These are phyloP conservation scores for Cyanidioschyzon merolae DNA, from an alignment of 23 red algal species.

Conservation along the genomic window DNA sequence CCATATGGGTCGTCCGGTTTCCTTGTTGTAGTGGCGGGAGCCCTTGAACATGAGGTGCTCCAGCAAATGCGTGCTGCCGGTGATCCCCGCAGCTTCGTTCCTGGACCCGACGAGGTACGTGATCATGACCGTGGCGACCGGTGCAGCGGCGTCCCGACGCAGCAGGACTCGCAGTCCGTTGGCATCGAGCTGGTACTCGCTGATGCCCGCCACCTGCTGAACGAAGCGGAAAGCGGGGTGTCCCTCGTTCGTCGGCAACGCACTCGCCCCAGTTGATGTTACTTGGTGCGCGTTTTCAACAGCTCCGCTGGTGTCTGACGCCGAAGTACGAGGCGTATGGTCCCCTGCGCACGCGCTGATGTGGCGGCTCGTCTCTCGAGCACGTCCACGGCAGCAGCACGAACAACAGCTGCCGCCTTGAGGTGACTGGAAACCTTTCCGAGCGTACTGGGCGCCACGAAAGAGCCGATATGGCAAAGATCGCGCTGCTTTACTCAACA, in stretches of 20 bases:
- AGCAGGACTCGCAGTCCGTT: slow-evolving; percentile 25
- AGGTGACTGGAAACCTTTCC: no score
- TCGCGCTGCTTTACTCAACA: not conserved
- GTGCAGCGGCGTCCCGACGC: not conserved
- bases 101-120: slow-evolving; percentile 25
- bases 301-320: no score
- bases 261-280: no score
- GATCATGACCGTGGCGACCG: slow-evolving; percentile 27
- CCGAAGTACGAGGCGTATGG: no score
- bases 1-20: slow-evolving; percentile 20
- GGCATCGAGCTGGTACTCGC: slow-evolving; percentile 12
- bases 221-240: slow-evolving; percentile 11
- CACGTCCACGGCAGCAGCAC: no score
- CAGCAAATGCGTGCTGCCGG: slow-evolving; percentile 22
- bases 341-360: no score
- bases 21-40: slow-evolving; percentile 20
- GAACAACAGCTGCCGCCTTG: no score
- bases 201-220: not conserved
- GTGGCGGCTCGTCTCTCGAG: no score
- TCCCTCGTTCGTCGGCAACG: not conserved
- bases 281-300: no score
- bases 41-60: slow-evolving; percentile 35
- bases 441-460: no score
- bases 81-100: slow-evolving; percentile 24
- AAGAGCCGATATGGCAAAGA: no score